These are phyloP conservation scores for Neckera pumila DNA, from an alignment of 225 moss, liverwort and hornwort species.

Conservation along the genomic window DNA sequence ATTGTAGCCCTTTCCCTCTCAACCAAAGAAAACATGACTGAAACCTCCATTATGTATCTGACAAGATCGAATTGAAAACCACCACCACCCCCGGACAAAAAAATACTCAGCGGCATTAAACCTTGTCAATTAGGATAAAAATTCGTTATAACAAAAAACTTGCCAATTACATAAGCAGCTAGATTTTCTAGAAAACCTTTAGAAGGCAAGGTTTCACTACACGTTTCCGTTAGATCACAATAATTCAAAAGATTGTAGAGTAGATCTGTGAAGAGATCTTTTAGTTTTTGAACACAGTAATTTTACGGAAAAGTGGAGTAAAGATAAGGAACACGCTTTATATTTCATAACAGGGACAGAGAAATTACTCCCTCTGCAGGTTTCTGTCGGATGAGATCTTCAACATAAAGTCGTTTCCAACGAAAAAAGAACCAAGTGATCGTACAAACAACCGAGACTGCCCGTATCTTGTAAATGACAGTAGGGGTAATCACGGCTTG, in stretches of 20 bases:
- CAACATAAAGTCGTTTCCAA: conserved; percentile 19
- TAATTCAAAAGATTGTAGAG: background rate
- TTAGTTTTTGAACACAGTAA: background rate
- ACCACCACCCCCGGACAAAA: background rate
- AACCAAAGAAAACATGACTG: background rate
- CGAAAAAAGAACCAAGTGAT: conserved; percentile 31
- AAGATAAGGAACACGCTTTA: background rate
- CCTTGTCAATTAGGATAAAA: background rate
- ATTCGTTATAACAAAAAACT: too few species aligned
- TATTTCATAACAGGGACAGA: background rate
- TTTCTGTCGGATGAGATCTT: conserved; percentile 13
- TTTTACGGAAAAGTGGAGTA: background rate
- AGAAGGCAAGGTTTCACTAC: background rate
- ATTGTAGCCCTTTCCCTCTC: too few species aligned
- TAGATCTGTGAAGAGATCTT: background rate
- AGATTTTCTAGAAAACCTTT: background rate
- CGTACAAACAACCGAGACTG: conserved; percentile 11
- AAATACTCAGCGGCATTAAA: background rate
- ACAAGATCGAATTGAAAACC: background rate
- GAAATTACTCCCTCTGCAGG: conserved; percentile 22
- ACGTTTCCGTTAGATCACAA: background rate
- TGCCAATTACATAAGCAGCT: background rate
- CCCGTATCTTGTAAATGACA: conserved; percentile 18
- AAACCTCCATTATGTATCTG: background rate
- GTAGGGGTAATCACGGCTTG: conserved; percentile 10